A percentile compares a stretch with the other conserved stretches of the same genome.
These are phyloP conservation scores for Phytophthora cryptogea DNA, from an alignment of 352 stramenopile genomes.

Conservation along the genomic window DNA sequence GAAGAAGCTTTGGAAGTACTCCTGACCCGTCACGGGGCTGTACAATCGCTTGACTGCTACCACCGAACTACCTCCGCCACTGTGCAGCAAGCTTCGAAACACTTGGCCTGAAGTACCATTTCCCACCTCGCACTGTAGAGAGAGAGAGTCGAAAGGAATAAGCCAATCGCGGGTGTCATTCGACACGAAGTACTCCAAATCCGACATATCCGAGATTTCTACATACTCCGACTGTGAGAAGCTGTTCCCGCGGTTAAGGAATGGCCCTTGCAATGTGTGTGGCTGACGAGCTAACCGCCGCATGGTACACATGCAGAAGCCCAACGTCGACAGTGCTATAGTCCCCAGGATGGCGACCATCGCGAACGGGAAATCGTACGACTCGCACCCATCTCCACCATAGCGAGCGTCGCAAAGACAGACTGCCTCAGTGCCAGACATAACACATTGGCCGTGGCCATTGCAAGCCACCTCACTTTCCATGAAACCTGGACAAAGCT, in stretches of 20 bases:
- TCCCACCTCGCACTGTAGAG: slow-evolving; percentile 83
- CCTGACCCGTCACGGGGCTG: slow-evolving; percentile 82
- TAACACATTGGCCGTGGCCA: slow-evolving; percentile 70
- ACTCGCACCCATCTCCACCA: slow-evolving; percentile 71
- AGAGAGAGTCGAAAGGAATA: slow-evolving; percentile 89
- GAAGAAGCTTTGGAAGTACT: slow-evolving; percentile 93
- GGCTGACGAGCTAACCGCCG: slow-evolving; percentile 72
- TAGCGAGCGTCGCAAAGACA: slow-evolving; percentile 81
- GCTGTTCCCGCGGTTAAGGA: slow-evolving; percentile 62
- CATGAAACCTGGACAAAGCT: slow-evolving; percentile 72
- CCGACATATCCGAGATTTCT: slow-evolving; percentile 85
- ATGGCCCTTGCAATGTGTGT: slow-evolving; percentile 47
- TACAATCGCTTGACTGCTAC: slow-evolving; percentile 90
- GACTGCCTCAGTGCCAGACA: slow-evolving; percentile 52
- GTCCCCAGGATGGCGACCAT: slow-evolving; percentile 82
- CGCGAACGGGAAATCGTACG: slow-evolving; percentile 86
- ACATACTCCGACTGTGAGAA: slow-evolving; percentile 86
- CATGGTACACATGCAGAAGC: slow-evolving; percentile 90
- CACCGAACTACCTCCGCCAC: slow-evolving; percentile 79
- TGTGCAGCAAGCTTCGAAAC: slow-evolving; percentile 87
- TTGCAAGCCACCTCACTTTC: slow-evolving; percentile 76
- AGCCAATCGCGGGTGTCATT: slow-evolving; percentile 89
- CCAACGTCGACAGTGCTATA: slow-evolving; percentile 80
- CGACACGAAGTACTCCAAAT: slow-evolving; percentile 88
- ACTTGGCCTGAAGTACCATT: slow-evolving; percentile 90